Evolutionary conservation across 805 yeast species (phyloP).

Genomic region (Hanseniaspora hatyaiensis): DNA sequence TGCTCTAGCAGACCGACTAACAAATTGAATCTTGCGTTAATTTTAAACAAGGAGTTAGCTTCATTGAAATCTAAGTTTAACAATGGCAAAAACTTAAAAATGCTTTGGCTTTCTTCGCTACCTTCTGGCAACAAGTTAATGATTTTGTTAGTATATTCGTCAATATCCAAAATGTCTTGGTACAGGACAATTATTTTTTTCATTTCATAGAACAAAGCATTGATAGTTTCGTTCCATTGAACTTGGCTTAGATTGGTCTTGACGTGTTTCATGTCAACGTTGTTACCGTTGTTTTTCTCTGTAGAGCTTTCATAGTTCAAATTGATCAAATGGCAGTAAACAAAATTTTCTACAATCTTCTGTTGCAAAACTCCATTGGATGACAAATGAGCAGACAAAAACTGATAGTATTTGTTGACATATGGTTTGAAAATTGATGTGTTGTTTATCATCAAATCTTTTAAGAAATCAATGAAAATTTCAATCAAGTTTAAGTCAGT

Average conservation of each 20-base stretch:
- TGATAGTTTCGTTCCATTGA: slow-evolving; percentile 40
- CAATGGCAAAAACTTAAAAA: slow-evolving; percentile 31
- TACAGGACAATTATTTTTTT: slow-evolving; percentile 47
- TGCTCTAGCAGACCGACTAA: slow-evolving; percentile 37
- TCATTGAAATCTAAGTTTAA: slow-evolving; percentile 49
- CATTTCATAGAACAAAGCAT: slow-evolving; percentile 40
- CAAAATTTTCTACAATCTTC: slow-evolving; percentile 40
- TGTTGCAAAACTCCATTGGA: slow-evolving; percentile 22
- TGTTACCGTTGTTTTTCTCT: slow-evolving; percentile 19
- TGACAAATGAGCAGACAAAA: slow-evolving; percentile 25
- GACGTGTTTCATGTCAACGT: slow-evolving; percentile 24
- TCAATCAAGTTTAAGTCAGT: slow-evolving; percentile 22
- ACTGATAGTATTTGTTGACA: slow-evolving; percentile 48
- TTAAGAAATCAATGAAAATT: slow-evolving; percentile 33
- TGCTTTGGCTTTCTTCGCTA: slow-evolving; percentile 1
- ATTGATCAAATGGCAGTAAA: slow-evolving; percentile 45
- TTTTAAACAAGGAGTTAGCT: slow-evolving; percentile 40
- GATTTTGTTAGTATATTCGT: slow-evolving; percentile 36
- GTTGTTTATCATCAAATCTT: slow-evolving; percentile 45
- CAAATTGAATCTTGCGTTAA: slow-evolving; percentile 41
- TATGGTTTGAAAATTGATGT: slow-evolving; percentile 68
- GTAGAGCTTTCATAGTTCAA: slow-evolving; percentile 33
- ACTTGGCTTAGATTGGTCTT: slow-evolving; percentile 28
- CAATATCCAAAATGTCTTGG: slow-evolving; percentile 49
- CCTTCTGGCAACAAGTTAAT: slow-evolving; percentile 34